Base-by-base conservation (phyloP, 208 protist species). In the Angomonas deanei region DNA sequence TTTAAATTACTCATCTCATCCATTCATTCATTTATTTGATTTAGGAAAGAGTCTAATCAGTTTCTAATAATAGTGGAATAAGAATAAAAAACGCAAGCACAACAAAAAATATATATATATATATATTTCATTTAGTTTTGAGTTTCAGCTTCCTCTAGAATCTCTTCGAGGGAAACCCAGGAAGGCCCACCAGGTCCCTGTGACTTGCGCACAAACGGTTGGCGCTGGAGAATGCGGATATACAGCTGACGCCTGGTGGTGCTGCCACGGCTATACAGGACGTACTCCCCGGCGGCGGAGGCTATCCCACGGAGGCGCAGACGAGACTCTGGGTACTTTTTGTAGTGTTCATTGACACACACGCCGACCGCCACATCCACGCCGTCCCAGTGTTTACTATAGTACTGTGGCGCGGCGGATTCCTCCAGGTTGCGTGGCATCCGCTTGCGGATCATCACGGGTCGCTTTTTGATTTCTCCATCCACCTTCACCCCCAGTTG, bases 221-320 rank as follows among this genome's bases (percentile, higher is more conserved):
- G 60, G 13, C 61, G 31, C 47, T 83, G 84, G n/a, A 90, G 65
- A 46, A 82, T 64, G 34, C 84, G 77, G 3, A 87, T 61, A 55
- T 78, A 79, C 4, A 94, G 30, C 5, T 88, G 33, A 24, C 48
- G 36, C 61, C 84, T 86, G 27, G 67, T 24, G 2, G 63, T 68
- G 10, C 31, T 68, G 13, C 66, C 49, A 8, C 68, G 71, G 61
- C 88, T 78, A 69, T 88, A 88, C 23, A 90, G 46, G 0, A 91
- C 74, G 64, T 92, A 92, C 76, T 86, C 79, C n/a, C 88, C 85
- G 1, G 66, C 46, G 19, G 62, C 76, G 0, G 78, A 59, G 2
- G 73, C 66, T 8, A 88, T 56, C 11, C 61, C 72, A 28, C 72
- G 77, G 46, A 92, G 78, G 21, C 82, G 82, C 78, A 76, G 77